phyloP scores from a whole-genome alignment of 352 stramenopile genomes.

The Globisporangium paddicum region DNA sequence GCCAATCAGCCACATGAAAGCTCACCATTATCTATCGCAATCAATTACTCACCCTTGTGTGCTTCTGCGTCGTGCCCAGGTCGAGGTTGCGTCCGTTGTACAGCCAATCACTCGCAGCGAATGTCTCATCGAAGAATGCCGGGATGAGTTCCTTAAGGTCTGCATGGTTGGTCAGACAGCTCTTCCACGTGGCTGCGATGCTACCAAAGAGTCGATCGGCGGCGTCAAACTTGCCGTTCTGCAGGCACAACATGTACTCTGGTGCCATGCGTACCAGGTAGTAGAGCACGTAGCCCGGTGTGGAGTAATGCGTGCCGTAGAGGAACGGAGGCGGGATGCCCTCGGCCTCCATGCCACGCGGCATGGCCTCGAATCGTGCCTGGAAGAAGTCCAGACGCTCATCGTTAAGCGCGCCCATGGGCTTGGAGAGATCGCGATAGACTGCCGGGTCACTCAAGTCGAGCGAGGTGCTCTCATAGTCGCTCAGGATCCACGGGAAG shows the following conservation, averaged over 20 bases:
- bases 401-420: conserved; percentile 91
- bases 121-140: conserved; percentile 94
- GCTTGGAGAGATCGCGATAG: conserved; percentile 94
- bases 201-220: conserved; percentile 97
- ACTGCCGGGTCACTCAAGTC: conserved; percentile 80
- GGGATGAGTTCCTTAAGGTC: conserved; percentile 99
- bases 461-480: conserved; percentile 87
- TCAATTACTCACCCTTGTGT: conserved; percentile 36
- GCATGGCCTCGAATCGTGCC: conserved; percentile 88
- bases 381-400: conserved; percentile 87
- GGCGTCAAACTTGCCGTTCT: conserved; percentile 98
- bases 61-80: conserved; percentile 89
- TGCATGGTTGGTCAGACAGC: conserved; percentile 74
- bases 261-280: conserved; percentile 97
- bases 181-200: conserved; percentile 91
- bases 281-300: conserved; percentile 96
- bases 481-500: conserved; percentile 94
- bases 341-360: conserved; percentile 67
- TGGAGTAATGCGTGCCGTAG: conserved; percentile 95
- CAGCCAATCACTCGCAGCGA: conserved; percentile 88
- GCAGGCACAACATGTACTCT: conserved; percentile 94
- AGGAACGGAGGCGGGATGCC: conserved; percentile 92
- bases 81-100: conserved; percentile 95
- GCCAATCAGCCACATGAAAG: neutral
- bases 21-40: no score